These are phyloP conservation scores for Bonia amplexicaulis DNA, from an alignment of 176 grass and related monocot genomes.

Conservation along the genomic window DNA sequence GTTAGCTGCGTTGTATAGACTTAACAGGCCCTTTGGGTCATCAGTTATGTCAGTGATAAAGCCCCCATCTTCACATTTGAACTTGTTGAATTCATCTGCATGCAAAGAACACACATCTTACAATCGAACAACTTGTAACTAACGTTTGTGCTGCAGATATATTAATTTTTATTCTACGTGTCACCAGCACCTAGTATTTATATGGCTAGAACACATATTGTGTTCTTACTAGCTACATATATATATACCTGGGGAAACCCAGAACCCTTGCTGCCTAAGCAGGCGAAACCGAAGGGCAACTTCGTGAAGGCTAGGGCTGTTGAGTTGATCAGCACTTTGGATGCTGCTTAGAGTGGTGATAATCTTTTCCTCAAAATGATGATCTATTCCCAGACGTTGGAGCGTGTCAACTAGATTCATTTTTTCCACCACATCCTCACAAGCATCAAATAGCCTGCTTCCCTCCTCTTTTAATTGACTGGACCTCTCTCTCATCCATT, in stretches of 20 bases:
- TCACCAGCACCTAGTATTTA: too few species aligned
- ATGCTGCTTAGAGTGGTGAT: neutral
- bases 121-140: neutral
- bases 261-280: neutral
- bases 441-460: neutral
- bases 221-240: too few species aligned
- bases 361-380: neutral
- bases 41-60: neutral
- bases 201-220: too few species aligned
- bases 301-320: neutral
- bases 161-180: too few species aligned
- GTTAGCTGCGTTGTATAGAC: constrained; percentile 22
- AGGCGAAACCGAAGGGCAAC: neutral
- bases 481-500: neutral
- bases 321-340: neutral
- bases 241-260: neutral
- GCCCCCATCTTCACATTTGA: neutral
- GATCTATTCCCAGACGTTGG: neutral
- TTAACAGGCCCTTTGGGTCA: constrained; percentile 7
- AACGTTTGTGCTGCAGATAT: neutral
- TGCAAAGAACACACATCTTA: neutral
- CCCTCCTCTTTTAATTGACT: neutral
- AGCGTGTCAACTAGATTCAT: neutral
- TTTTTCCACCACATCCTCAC: neutral
- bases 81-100: constrained; percentile 27